Conservation (phyloP, 2,329 filamentous ascomycete genomes). For the Malbranchea cinnamomea region DNA sequence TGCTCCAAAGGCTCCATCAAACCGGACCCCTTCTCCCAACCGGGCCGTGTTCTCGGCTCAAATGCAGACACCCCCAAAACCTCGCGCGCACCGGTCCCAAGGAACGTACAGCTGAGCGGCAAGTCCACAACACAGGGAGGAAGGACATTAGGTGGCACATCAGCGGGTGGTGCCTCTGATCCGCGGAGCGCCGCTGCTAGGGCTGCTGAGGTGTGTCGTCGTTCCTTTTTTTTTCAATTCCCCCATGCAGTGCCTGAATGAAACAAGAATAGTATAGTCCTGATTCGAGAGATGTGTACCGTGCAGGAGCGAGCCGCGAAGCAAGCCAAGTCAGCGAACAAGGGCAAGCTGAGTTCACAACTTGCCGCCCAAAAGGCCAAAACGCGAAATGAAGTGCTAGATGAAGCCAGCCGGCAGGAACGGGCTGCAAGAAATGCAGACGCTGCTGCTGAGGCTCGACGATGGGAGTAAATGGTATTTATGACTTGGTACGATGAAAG, state of each 20-base stretch:
- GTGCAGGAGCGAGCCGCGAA: slow-evolving; percentile 54
- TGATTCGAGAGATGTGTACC: no score
- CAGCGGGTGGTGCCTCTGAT: slow-evolving; percentile 33
- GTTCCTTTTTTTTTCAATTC: background rate
- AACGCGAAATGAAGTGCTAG: slow-evolving; percentile 52
- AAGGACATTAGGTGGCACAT: slow-evolving; percentile 44
- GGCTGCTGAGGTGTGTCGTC: slow-evolving; percentile 61
- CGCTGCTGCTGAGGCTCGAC: slow-evolving; percentile 39
- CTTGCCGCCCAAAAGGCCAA: slow-evolving; percentile 63
- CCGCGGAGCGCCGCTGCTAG: slow-evolving; percentile 59
- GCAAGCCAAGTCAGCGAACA: slow-evolving; percentile 30
- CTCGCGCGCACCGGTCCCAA: slow-evolving; percentile 38
- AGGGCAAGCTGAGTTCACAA: slow-evolving; percentile 56
- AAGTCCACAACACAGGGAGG: slow-evolving; percentile 24
- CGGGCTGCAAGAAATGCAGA: slow-evolving; percentile 53
- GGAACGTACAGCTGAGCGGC: no score
- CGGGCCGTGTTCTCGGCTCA: slow-evolving; percentile 57
- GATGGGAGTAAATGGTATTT: slow-evolving; percentile 40
- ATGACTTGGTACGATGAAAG: background rate
- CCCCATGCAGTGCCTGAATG: background rate
- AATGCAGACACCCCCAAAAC: slow-evolving; percentile 30
- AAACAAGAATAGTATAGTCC: background rate
- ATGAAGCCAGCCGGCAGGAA: slow-evolving; percentile 53
- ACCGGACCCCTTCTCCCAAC: slow-evolving; percentile 51
- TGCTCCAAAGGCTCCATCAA: slow-evolving; percentile 56